Conservation (phyloP, 2,329 filamentous ascomycete species). For the Cladosporium sp. region DNA sequence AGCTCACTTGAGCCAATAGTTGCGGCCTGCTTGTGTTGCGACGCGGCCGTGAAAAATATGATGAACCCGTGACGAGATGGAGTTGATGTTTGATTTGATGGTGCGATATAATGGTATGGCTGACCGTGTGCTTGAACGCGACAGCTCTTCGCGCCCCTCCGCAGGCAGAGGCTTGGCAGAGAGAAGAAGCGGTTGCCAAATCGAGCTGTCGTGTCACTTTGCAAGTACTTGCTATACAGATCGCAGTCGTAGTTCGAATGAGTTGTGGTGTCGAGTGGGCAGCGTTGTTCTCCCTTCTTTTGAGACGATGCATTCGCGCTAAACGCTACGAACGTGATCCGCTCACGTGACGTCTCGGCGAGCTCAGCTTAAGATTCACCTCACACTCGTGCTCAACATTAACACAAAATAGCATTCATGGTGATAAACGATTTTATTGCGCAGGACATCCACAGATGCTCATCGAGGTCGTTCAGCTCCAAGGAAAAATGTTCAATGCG, state of each 20-base stretch:
- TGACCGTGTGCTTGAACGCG: background rate
- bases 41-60: background rate
- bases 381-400: too few species aligned
- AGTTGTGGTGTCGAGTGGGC: background rate
- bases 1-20: background rate
- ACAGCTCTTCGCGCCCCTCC: background rate
- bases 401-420: background rate
- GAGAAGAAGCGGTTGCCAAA: background rate
- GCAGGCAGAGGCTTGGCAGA: background rate
- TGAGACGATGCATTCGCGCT: background rate
- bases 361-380: background rate
- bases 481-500: background rate
- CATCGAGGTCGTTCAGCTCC: background rate
- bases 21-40: background rate
- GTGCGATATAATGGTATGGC: background rate
- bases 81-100: background rate
- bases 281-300: conserved; percentile 2
- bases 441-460: background rate
- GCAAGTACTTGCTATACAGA: background rate
- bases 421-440: background rate
- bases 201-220: background rate
- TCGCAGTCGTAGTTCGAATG: background rate
- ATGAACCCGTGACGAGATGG: background rate
- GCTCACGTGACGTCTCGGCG: background rate
- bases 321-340: background rate